Base-by-base conservation (phyloP, 108 stramenopile species). In the Aurantiochytrium sp. region DNA sequence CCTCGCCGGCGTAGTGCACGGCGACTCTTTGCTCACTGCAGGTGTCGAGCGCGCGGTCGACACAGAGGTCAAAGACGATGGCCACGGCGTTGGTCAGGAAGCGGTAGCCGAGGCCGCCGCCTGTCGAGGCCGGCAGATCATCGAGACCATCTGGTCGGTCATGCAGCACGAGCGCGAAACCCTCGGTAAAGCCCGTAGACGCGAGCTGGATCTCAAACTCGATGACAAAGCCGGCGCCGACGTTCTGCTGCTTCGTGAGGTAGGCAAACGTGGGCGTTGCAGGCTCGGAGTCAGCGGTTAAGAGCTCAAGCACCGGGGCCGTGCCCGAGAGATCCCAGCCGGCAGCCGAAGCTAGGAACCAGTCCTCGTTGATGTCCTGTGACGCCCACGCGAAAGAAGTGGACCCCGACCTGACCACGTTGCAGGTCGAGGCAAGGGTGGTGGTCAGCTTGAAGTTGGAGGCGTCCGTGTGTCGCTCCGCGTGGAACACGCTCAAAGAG, bases 91-190 rank as follows among this genome's bases (percentile, higher is more conserved):
- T 81, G n/a, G 39, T 48, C 8, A 81, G 30, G 73, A 41, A 48
- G 39, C 73, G 73, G 30, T 48, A 81, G 12, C 45, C 45, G 45
- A 81, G 73, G n/a, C 42, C 73, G 1, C 19, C 3, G 1, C 73
- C 73, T 0, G 45, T 48, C 2, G 73, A 81, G 36, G 32, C 39
- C 0, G 73, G 73, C 73, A 81, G 21, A 81, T 81, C 30, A 0
- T 27, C 4, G 30, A 81, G 73, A 24, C 73, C 73, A n/a, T 81
- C 73, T 19, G 12, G 21, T 1, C 73, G 73, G 12, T 41, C 45
- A 48, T 81, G 73, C n/a, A 81, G 73, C 6, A 81, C 73, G 39
- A 81, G 45, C 19, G 73, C 73, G 24, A 81, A 81, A 3, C 73
- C 73, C 32, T 81, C 73, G 39, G 36, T 41, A 0, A 48, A 8